Evolutionary conservation across 2,329 filamentous ascomycete species (phyloP).

Genomic region (Venturiaceae sp.): DNA sequence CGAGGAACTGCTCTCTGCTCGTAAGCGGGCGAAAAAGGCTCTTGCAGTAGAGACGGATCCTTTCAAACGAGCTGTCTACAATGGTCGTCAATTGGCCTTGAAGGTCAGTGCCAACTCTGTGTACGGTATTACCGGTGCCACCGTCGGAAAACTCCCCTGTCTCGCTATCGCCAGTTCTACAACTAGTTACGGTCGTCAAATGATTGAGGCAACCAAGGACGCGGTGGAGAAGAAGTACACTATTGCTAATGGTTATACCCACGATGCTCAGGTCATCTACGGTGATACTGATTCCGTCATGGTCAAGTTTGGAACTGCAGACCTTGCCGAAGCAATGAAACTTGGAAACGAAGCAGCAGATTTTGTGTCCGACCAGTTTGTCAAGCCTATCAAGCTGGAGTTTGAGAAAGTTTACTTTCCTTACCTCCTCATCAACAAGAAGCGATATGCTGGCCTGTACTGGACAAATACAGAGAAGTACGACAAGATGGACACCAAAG

Average conservation of each 20-base stretch:
- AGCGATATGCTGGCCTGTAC: constrained; percentile 94
- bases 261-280: constrained; percentile 95
- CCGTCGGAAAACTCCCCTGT: constrained; percentile 90
- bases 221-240: constrained; percentile 87
- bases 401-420: constrained; percentile 99
- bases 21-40: constrained; percentile 92
- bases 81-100: constrained; percentile 90
- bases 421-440: constrained; percentile 98
- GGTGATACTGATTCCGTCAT: constrained; percentile 99
- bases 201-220: constrained; percentile 98
- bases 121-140: constrained; percentile 93
- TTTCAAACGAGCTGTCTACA: constrained; percentile 96
- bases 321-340: constrained; percentile 83
- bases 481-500: constrained; percentile 99
- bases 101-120: constrained; percentile 98
- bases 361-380: constrained; percentile 83
- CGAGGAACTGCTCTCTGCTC: constrained; percentile 80
- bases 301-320: constrained; percentile 93
- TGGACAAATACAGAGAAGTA: constrained; percentile 93
- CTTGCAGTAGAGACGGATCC: constrained; percentile 81
- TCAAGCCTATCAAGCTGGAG: constrained; percentile 96
- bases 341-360: constrained; percentile 87
- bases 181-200: constrained; percentile 91
- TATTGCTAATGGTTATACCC: constrained; percentile 86
- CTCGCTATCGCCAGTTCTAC: constrained; percentile 93